Base-by-base conservation (phyloP, 2,329 filamentous ascomycete genomes). In the Penicillium concentricum region DNA sequence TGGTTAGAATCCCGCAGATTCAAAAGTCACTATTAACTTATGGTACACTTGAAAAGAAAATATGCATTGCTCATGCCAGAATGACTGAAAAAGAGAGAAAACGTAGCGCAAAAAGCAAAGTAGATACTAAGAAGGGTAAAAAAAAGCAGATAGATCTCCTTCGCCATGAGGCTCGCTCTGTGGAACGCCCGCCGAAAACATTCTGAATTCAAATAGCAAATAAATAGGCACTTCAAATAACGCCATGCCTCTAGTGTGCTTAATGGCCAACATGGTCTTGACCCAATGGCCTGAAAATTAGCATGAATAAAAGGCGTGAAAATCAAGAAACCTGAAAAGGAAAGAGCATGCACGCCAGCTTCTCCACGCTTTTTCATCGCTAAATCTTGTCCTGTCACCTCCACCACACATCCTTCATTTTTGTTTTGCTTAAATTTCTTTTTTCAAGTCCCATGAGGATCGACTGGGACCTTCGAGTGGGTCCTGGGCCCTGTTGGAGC, bases 391-490 rank as follows among this genome's bases (percentile, higher is more conserved):
- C 22, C 38, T 41, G 26, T 22, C 38, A n/a, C 26, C n/a, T 22
- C 48, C 44, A 38, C 38, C 39, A 34, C 55, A 41, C 47, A 49
- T 43, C 52, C 54, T 39, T 26, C 44, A 42, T 54, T 39, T 49
- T 52, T 44, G 28, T 44, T 16, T 51, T 46, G 26, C 32, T 47
- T 26, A 35, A 12, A n/a, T 24, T 42, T n/a, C n/a, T 49, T 51
- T 45, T 22, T 46, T 13, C 10, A 58, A 63, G 58, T 61, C 51
- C 58, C 60, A 54, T 58, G 57, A n/a, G 64, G 58, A 60, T 66
- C 62, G 20, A 56, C 51, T 28, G 59, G 56, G 41, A 48, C 60
- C 38, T 65, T 62, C 18, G 57, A 53, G 18, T 57, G 57, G 35
- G 56, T 47, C 55, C 56, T 59, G 30, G 57, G 42, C 39, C 61